phyloP scores from a whole-genome alignment of 2,329 filamentous ascomycete genomes.

The Raffaelea arxii region DNA sequence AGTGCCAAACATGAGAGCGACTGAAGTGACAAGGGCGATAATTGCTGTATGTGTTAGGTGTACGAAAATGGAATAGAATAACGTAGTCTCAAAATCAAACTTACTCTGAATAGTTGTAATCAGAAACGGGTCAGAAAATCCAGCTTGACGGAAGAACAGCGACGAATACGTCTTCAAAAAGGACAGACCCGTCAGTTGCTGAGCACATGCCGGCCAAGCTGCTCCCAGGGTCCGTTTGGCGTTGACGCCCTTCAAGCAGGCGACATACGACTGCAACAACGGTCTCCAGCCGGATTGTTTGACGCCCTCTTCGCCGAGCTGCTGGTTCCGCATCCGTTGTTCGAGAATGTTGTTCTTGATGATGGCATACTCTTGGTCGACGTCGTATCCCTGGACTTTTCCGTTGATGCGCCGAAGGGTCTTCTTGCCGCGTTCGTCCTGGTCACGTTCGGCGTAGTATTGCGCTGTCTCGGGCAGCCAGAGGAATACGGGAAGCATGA shows the following conservation, averaged over 20 bases:
- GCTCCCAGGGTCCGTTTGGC: constrained; percentile 9
- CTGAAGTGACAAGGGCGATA: constrained; percentile 10
- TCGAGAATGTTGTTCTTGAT: constrained; percentile 14
- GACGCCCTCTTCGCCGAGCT: constrained; percentile 1
- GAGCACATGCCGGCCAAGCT: constrained; percentile 9
- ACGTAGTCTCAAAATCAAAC: too few species aligned
- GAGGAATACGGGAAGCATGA: constrained; percentile 13
- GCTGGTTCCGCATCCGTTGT: constrained; percentile 2
- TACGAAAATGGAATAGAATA: too few species aligned
- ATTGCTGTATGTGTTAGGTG: too few species aligned
- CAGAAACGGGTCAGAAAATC: constrained; percentile 14
- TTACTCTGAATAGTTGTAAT: constrained; percentile 15
- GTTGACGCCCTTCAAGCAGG: constrained; percentile 12
- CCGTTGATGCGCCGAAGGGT: constrained; percentile 12
- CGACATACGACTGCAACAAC: constrained; percentile 11
- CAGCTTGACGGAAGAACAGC: constrained; percentile 16
- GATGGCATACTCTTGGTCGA: constrained; percentile 13
- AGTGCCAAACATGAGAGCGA: constrained; percentile 6
- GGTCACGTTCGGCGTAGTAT: constrained; percentile 11
- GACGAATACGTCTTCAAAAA: constrained; percentile 15
- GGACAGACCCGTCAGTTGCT: constrained; percentile 15
- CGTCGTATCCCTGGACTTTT: constrained; percentile 9
- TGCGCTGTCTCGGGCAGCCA: constrained; percentile 11
- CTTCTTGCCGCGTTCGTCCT: constrained; percentile 12
- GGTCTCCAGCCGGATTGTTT: neutral